Evolutionary conservation across 2,329 filamentous ascomycete species (phyloP).

Genomic region (Penicillium frequentans): DNA sequence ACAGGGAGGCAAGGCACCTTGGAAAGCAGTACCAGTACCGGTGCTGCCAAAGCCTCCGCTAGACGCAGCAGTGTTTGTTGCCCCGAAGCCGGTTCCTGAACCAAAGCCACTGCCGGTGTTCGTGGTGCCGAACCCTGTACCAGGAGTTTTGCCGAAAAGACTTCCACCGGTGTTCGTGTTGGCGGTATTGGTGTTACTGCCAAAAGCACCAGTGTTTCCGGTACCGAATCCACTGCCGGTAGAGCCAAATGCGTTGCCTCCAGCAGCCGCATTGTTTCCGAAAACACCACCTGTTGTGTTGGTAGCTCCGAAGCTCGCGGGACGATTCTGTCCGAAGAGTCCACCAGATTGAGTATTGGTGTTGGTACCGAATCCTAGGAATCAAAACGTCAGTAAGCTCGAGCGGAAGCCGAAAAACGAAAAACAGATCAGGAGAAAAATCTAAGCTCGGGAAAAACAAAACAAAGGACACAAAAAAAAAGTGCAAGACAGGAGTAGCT

Average conservation of each 20-base stretch:
- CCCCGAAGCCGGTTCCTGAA: slow-evolving; percentile 23
- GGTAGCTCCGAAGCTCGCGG: slow-evolving; percentile 32
- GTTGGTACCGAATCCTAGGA: slow-evolving; percentile 38
- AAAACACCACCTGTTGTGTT: slow-evolving; percentile 34
- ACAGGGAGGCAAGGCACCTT: slow-evolving; percentile 39
- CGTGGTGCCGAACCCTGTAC: slow-evolving; percentile 20
- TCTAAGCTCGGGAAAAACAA: background rate
- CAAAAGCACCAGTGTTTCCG: slow-evolving; percentile 36
- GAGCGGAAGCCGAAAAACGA: background rate
- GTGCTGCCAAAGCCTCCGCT: slow-evolving; percentile 30
- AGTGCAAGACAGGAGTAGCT: background rate
- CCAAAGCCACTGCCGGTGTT: slow-evolving; percentile 21
- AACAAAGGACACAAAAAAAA: slow-evolving; percentile 3
- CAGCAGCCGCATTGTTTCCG: slow-evolving; percentile 26
- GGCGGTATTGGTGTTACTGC: slow-evolving; percentile 16
- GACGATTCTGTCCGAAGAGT: slow-evolving; percentile 35
- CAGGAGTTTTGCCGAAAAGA: slow-evolving; percentile 38
- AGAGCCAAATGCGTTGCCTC: slow-evolving; percentile 16
- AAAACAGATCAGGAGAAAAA: background rate
- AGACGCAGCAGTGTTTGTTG: slow-evolving; percentile 5
- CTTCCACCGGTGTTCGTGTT: slow-evolving; percentile 33
- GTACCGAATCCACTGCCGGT: slow-evolving; percentile 27
- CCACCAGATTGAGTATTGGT: slow-evolving; percentile 34
- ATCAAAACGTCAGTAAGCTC: slow-evolving; percentile 18
- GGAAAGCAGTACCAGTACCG: slow-evolving; percentile 41